Base-by-base conservation (phyloP, 441 rosid species). In the Heliophila coronopifolia region DNA sequence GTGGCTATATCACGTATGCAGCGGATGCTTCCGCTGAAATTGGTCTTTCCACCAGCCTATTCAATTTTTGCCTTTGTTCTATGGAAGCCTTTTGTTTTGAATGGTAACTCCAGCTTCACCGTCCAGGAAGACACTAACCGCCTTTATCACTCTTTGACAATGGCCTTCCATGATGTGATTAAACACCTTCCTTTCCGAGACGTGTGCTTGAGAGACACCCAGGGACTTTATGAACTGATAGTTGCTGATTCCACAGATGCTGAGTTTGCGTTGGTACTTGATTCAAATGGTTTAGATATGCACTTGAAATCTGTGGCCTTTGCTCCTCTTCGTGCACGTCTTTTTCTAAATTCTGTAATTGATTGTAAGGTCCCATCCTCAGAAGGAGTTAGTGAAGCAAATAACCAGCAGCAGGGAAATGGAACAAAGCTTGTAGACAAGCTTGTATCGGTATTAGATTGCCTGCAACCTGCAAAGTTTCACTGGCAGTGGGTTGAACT, bases 401-500 rank as follows among this genome's bases (percentile, higher is more conserved):
- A 80, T 66, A 67, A 35, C 44, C 76, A 66, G 41, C 73, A 62
- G 52, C 69, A 58, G 10, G 95, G 80, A 56, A 79, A 58, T 54
- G 86, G 74, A 59, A 59, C 78, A 13, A 94, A 80, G 77, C 85
- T 84, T 52, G 65, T 70, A 54, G 96, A 90, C 75, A 90, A 75
- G 76, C 77, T 94, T 53, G 95, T 94, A 17, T 71, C 69, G 50
- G 82, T 83, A 19, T 70, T 94, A 65, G 92, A 94, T 51, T 68
- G 83, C 39, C 70, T 94, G 62, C 99, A 90, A 59, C 96, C 98
- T 67, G 99, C 98, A 26, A 90, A 83, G 61, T 94, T 94, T 62
- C 96, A 83, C 71, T 94, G 99, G 99, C 99, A 94, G 68, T 94
- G 98, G 97, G 73, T 94, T 70, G 99, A 94, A 69, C 95, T 90